These are phyloP conservation scores for Oryza longistaminata DNA, from an alignment of 176 grass and related monocot genomes.

Conservation along the genomic window DNA sequence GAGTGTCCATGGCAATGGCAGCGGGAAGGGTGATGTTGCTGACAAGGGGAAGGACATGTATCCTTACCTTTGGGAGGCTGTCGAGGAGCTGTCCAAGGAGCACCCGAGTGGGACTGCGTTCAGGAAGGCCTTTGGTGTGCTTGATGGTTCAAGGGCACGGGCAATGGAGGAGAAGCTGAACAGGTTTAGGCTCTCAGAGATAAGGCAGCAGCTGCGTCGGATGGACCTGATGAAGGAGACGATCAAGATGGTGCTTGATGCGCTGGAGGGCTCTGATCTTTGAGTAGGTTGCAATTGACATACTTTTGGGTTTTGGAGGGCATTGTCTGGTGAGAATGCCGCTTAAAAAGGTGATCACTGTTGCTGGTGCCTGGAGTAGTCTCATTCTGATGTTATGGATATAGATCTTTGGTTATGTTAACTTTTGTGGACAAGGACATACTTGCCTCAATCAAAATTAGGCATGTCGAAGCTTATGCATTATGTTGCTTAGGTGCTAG, in stretches of 20 bases:
- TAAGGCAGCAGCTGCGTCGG: conserved; percentile 51
- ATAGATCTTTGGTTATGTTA: conserved; percentile 18
- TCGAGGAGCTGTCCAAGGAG: conserved; percentile 49
- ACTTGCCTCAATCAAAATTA: conserved; percentile 20
- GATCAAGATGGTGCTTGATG: conserved; percentile 50
- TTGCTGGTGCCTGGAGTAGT: conserved; percentile 1
- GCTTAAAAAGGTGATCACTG: conserved; percentile 3
- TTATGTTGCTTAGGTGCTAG: conserved; percentile 36
- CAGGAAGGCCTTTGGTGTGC: conserved; percentile 45
- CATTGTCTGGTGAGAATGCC: conserved; percentile 12
- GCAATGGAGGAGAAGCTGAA: conserved; percentile 56
- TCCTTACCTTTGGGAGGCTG: conserved; percentile 44
- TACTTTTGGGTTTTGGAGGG: conserved; percentile 8
- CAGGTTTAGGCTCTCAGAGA: conserved; percentile 38
- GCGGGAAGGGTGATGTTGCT: background rate
- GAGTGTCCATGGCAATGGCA: background rate
- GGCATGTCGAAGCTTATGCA: conserved; percentile 12
- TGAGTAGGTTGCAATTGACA: conserved; percentile 23
- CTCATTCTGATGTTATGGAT: conserved; percentile 27
- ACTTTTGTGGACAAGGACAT: conserved; percentile 20
- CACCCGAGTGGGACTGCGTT: conserved; percentile 34
- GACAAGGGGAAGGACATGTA: conserved; percentile 37
- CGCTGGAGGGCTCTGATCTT: conserved; percentile 14
- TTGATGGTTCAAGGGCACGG: conserved; percentile 45
- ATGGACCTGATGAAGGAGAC: conserved; percentile 58